phyloP scores from a whole-genome alignment of 257 asterid genomes.

The Echites panduratus region DNA sequence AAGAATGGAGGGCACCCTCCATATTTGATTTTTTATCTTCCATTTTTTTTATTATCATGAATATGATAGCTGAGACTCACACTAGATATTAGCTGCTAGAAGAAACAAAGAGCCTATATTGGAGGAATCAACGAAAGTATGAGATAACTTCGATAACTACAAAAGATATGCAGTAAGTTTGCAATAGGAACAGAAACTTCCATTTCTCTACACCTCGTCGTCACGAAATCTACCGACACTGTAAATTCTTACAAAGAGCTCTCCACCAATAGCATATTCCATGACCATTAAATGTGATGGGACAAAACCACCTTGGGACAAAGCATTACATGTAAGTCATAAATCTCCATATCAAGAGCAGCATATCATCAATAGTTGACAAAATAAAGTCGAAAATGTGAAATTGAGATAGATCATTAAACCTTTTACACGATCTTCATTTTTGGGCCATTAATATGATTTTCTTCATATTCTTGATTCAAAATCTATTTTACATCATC shows the following conservation, averaged over 20 bases:
- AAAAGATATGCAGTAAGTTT: background rate
- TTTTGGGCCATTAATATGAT: background rate
- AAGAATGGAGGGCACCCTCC: too few relatives aligned
- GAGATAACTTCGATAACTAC: too few relatives aligned
- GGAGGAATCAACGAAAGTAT: too few relatives aligned
- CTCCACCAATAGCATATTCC: conserved; percentile 99
- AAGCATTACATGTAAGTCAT: conserved; percentile 2
- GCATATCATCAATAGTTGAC: background rate
- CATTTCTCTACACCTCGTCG: conserved; percentile 54
- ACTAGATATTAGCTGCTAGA: too few relatives aligned
- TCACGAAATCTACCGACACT: conserved; percentile 96
- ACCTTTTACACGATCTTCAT: background rate
- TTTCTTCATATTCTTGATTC: background rate
- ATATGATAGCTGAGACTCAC: too few relatives aligned
- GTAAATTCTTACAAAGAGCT: conserved; percentile 88
- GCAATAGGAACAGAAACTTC: background rate
- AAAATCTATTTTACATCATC: too few relatives aligned
- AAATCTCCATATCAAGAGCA: background rate
- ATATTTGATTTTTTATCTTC: too few relatives aligned
- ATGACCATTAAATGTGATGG: conserved; percentile 88
- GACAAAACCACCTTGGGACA: conserved; percentile 60
- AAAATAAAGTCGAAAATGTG: background rate
- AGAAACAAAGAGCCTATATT: too few relatives aligned
- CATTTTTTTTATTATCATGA: too few relatives aligned
- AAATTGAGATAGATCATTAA: background rate